Base-by-base conservation (phyloP, 768 basidiomycete genomes). In the Trametes elegans region DNA sequence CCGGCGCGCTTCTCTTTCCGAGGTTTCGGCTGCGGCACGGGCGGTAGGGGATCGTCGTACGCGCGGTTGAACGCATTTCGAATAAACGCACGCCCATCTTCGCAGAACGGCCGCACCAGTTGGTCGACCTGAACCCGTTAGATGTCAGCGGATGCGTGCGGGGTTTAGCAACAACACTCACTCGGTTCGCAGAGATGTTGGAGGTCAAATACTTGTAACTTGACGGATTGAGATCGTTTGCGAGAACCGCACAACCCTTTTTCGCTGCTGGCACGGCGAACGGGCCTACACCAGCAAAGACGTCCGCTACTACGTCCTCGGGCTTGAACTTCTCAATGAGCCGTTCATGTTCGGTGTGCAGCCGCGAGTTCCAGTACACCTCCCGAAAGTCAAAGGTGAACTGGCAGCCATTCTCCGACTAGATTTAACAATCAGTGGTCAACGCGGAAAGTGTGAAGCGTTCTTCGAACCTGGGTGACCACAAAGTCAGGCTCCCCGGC, bases 281-380 rank as follows among this genome's bases (percentile, higher is more conserved):
- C 0, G 97, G 97, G 1, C 97, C 97, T 2, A 99, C 95, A 13
- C 97, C 97, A 0, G 97, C 97, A 68, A 98, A 95, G 27, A 91
- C 93, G 67, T 99, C 97, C 3, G 85, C 94, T 21, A 98, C 71
- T 18, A 98, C 81, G 48, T 93, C 91, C 23, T 84, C 78, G 0
- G 85, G 81, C 24, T 78, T 68, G 71, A 98, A 95, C 31, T 77
- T 61, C 16, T 79, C 68, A 36, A 98, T 89, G 14, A 99, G 76
- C 3, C 95, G 86, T 24, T 85, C 83, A 66, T 99, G 97, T 66
- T 99, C 97, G 4, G 85, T 84, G 53, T 93, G 89, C 31, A 99
- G 74, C 32, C 97, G 85, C 14, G 95, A 96, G 74, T 99, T 99
- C 95, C 95, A 99, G 71, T 99, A 99, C 11, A 98, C 97, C 66